These are phyloP conservation scores for Angomonas ambiguus DNA, from an alignment of 208 protist species.

Conservation along the genomic window DNA sequence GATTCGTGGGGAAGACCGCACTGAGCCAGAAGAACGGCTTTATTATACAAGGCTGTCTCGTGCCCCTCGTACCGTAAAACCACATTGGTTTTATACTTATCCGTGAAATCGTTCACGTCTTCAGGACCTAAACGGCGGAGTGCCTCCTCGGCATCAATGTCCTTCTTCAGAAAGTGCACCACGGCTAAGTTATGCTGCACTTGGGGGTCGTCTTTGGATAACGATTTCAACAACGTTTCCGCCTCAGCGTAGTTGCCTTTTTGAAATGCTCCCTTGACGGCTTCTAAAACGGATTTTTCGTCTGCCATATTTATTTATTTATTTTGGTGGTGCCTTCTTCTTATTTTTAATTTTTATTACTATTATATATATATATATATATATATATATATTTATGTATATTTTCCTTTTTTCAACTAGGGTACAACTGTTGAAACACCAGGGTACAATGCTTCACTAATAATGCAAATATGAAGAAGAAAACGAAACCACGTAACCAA, in stretches of 20 bases:
- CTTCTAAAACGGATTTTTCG: constrained; percentile 30
- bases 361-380: constrained; percentile 1
- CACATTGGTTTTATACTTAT: constrained; percentile 4
- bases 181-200: constrained; percentile 79
- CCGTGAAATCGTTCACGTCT: constrained; percentile 17
- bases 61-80: constrained; percentile 76
- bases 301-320: constrained; percentile 4
- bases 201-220: constrained; percentile 75
- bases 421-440: too few species aligned
- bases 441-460: background rate
- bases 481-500: background rate
- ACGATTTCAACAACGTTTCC: constrained; percentile 47
- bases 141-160: constrained; percentile 53
- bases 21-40: constrained; percentile 57
- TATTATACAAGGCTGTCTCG: constrained; percentile 77
- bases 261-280: constrained; percentile 66
- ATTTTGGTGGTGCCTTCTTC: background rate
- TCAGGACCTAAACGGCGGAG: constrained; percentile 24
- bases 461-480: background rate
- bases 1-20: constrained; percentile 61
- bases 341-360: too few species aligned
- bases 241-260: constrained; percentile 59
- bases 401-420: too few species aligned
- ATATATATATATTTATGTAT: constrained; percentile 2
- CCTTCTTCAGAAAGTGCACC: constrained; percentile 52